phyloP scores from a whole-genome alignment of 805 yeast genomes.

The Kodamaea fukazawae region DNA sequence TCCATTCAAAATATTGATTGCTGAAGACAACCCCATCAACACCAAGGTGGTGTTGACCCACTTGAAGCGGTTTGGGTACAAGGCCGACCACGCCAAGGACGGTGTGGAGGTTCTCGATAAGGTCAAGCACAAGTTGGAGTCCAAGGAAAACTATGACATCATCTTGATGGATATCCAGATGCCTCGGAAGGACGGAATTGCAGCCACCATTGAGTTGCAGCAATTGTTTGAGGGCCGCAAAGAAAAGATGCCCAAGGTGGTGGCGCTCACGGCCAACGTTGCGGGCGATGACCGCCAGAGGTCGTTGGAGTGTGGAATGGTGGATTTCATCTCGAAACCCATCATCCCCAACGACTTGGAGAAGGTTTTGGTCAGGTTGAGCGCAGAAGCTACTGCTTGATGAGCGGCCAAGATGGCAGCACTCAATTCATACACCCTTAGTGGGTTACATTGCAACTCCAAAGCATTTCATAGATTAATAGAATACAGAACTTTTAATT shows the following conservation, averaged over 20 bases:
- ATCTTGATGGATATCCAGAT: conserved; percentile 58
- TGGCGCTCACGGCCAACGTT: conserved; percentile 53
- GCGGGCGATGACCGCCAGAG: conserved; percentile 50
- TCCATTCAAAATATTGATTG: conserved; percentile 50
- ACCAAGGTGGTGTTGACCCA: conserved; percentile 51
- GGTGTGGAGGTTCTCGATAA: conserved; percentile 45
- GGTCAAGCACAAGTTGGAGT: conserved; percentile 25
- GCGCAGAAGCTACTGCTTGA: not conserved
- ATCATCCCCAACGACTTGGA: conserved; percentile 46
- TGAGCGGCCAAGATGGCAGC: not conserved
- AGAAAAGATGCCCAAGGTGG: conserved; percentile 32
- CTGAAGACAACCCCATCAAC: conserved; percentile 54
- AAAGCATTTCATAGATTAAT: too few relatives aligned
- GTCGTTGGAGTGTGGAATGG: conserved; percentile 51
- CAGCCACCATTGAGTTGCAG: conserved; percentile 41
- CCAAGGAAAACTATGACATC: conserved; percentile 42
- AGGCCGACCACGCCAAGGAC: conserved; percentile 51
- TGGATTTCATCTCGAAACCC: conserved; percentile 52
- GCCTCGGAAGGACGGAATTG: conserved; percentile 58
- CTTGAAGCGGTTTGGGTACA: conserved; percentile 47
- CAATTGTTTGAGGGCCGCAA: conserved; percentile 24
- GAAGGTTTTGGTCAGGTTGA: conserved; percentile 26
- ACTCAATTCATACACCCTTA: not conserved
- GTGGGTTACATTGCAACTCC: too few relatives aligned
- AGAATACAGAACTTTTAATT: not conserved